These are phyloP conservation scores for Mitragyna speciosa DNA, from an alignment of 257 asterid genomes.

Conservation along the genomic window DNA sequence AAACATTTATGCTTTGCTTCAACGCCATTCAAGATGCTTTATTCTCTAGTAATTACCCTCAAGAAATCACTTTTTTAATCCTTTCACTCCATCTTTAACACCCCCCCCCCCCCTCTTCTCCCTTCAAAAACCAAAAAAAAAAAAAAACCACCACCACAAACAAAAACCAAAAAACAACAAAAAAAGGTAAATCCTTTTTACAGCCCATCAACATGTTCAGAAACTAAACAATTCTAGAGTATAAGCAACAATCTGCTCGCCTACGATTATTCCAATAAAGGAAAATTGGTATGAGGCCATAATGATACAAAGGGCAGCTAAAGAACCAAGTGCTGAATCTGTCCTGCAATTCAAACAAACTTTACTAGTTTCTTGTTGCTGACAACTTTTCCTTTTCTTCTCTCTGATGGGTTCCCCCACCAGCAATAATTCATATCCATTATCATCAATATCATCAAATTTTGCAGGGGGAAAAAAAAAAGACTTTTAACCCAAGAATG, in stretches of 20 bases:
- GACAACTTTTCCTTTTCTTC: not conserved
- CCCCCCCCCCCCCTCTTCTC: too few relatives aligned
- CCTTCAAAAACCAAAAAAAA: too few relatives aligned
- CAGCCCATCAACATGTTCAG: not conserved
- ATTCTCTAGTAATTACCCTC: not conserved
- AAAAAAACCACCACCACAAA: too few relatives aligned
- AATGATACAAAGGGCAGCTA: not conserved
- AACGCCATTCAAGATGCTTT: conserved; percentile 8
- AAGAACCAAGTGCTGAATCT: not conserved
- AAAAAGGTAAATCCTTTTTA: too few relatives aligned
- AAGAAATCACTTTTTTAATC: not conserved
- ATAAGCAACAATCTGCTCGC: not conserved
- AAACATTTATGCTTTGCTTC: conserved; percentile 19
- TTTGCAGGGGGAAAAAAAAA: not conserved
- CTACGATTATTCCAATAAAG: not conserved
- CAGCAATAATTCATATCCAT: not conserved
- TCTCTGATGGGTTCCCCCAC: not conserved
- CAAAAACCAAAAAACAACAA: too few relatives aligned
- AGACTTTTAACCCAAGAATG: too few relatives aligned
- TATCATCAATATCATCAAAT: not conserved
- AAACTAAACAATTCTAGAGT: not conserved
- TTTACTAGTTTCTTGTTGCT: not conserved
- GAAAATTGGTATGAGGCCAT: not conserved
- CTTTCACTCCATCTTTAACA: not conserved
- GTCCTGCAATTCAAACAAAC: not conserved